Conservation (phyloP, 139 green algal genomes). For the Dunaliella sp. region DNA sequence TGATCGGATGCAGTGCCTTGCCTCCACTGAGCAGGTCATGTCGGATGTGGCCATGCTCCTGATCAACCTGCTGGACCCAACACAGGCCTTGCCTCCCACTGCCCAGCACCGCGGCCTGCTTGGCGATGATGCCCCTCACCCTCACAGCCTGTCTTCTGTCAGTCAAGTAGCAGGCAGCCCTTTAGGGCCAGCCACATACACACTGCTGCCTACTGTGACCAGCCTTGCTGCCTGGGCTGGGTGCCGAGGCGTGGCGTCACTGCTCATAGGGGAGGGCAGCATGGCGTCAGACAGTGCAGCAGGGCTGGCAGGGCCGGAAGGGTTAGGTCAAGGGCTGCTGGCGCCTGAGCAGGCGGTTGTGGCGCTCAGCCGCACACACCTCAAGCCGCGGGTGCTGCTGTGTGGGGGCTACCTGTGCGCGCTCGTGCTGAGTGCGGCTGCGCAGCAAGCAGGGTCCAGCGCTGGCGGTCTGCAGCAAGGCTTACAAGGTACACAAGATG, state of each 20-base stretch:
- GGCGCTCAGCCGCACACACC: not conserved
- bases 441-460: not conserved
- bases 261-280: not conserved
- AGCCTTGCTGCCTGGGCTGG: not conserved
- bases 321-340: not conserved
- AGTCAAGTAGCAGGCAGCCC: too few species aligned
- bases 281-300: too few species aligned
- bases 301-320: not conserved
- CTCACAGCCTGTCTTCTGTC: too few species aligned
- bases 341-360: not conserved
- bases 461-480: too few species aligned
- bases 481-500: too few species aligned
- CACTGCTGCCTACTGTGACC: not conserved
- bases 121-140: not conserved
- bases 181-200: not conserved
- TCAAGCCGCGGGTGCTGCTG: conserved; percentile 7
- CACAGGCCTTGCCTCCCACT: not conserved
- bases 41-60: conserved; percentile 24
- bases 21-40: conserved; percentile 10
- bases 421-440: not conserved
- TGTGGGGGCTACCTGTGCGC: conserved; percentile 1
- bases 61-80: conserved; percentile 16
- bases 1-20: not conserved
- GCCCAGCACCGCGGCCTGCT: not conserved
- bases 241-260: not conserved